phyloP scores from a whole-genome alignment of 1,139 yeast genomes.

The Pichia sp. region DNA sequence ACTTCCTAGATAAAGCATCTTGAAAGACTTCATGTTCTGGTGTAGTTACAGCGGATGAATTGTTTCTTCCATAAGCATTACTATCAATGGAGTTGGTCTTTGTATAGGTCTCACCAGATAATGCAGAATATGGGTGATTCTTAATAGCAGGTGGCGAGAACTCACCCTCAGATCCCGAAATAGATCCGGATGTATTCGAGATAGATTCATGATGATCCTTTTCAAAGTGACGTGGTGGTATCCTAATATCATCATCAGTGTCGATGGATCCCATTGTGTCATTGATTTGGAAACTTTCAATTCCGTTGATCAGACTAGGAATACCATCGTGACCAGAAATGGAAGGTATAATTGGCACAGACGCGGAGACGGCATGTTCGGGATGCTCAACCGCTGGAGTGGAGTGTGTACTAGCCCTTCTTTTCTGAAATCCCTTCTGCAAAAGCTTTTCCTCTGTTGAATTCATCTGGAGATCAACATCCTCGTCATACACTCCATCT shows the following conservation, averaged over 20 bases:
- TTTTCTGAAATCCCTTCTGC: too few relatives aligned
- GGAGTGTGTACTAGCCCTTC: too few relatives aligned
- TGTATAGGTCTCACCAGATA: constrained; percentile 4
- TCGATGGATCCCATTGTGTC: too few relatives aligned
- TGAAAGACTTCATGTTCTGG: constrained; percentile 6
- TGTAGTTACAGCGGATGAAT: constrained; percentile 7
- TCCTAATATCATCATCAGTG: background rate
- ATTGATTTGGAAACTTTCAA: constrained; percentile 5
- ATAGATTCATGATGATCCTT: background rate
- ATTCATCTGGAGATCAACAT: too few relatives aligned
- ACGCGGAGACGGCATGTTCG: too few relatives aligned
- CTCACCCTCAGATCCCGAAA: too few relatives aligned
- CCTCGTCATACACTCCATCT: too few relatives aligned
- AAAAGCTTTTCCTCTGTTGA: too few relatives aligned
- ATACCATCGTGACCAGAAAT: constrained; percentile 2
- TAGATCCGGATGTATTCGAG: background rate
- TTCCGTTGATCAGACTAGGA: constrained; percentile 3
- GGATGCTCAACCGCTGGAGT: too few relatives aligned
- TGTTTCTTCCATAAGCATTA: background rate
- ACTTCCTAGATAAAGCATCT: too few relatives aligned
- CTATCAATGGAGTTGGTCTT: constrained; percentile 1
- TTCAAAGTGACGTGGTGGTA: constrained; percentile 12
- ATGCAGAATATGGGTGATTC: constrained; percentile 4
- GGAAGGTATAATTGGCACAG: background rate
- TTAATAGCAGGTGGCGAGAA: too few relatives aligned